phyloP scores from a whole-genome alignment of 2,329 filamentous ascomycete genomes.

The Hypoxylon sp. region DNA sequence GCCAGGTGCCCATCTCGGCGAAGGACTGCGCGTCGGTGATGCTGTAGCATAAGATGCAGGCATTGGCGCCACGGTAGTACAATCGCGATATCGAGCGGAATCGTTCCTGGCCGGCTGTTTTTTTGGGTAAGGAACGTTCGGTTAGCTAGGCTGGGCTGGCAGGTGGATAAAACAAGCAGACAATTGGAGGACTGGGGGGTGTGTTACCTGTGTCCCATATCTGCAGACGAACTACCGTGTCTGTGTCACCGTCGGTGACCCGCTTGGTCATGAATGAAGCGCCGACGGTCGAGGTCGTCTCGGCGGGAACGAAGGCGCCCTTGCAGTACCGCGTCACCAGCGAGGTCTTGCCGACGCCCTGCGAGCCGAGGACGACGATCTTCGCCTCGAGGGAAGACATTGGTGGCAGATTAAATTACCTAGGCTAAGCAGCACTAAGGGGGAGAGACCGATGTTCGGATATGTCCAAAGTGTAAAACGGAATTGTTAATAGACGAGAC shows the following conservation, averaged over 20 bases:
- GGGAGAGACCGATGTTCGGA: no score
- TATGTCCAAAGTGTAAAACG: neutral
- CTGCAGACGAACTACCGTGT: slow-evolving; percentile 88
- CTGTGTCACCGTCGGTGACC: slow-evolving; percentile 84
- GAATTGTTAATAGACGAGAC: neutral
- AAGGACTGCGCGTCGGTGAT: slow-evolving; percentile 90
- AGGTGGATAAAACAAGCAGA: neutral
- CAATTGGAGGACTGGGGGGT: neutral
- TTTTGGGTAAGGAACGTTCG: neutral
- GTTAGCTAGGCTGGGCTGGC: slow-evolving; percentile 14
- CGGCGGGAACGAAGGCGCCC: slow-evolving; percentile 74
- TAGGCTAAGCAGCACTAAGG: slow-evolving; percentile 7
- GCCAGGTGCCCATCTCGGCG: slow-evolving; percentile 91
- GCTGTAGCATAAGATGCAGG: slow-evolving; percentile 93
- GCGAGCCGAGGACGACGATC: slow-evolving; percentile 82
- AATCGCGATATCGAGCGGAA: slow-evolving; percentile 94
- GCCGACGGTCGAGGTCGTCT: slow-evolving; percentile 78
- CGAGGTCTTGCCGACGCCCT: slow-evolving; percentile 84
- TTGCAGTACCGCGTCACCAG: slow-evolving; percentile 82
- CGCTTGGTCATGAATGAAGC: slow-evolving; percentile 84
- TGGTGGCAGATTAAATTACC: slow-evolving; percentile 39
- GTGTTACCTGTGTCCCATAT: slow-evolving; percentile 90
- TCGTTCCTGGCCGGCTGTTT: slow-evolving; percentile 84
- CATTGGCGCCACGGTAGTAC: slow-evolving; percentile 96
- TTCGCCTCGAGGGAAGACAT: slow-evolving; percentile 80